These are phyloP conservation scores for Chytridiales sp. DNA, from an alignment of 371 early-diverging fungal species.

Conservation along the genomic window DNA sequence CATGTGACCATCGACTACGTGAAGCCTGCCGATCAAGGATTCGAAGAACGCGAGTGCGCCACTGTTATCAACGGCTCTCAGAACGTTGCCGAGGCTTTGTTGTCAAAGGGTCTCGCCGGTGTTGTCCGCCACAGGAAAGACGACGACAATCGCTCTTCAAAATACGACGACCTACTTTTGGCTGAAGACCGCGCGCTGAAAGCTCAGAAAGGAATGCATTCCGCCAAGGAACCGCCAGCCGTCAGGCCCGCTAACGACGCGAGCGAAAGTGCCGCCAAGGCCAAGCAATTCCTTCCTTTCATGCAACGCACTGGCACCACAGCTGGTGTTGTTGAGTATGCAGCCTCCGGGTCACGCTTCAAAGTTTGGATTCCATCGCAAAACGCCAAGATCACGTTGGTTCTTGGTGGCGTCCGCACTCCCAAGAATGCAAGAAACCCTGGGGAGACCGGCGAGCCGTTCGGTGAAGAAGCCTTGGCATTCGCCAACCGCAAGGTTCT, in stretches of 20 bases:
- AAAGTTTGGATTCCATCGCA: conserved; percentile 82
- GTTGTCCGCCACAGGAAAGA: conserved; percentile 83
- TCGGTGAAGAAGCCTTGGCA: conserved; percentile 79
- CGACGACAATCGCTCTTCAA: conserved; percentile 83
- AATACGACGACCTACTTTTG: conserved; percentile 79
- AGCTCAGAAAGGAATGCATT: conserved; percentile 72
- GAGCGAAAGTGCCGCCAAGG: conserved; percentile 70
- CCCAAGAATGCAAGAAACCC: conserved; percentile 71
- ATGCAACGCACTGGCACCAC: conserved; percentile 77
- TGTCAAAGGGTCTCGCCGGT: conserved; percentile 77
- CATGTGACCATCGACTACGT: conserved; percentile 82
- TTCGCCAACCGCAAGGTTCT: conserved; percentile 65
- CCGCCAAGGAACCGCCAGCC: conserved; percentile 72
- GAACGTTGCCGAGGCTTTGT: conserved; percentile 77
- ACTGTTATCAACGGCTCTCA: conserved; percentile 62
- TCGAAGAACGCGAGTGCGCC: conserved; percentile 85
- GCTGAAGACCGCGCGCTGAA: conserved; percentile 76
- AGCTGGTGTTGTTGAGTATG: conserved; percentile 81
- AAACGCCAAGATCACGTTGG: conserved; percentile 77
- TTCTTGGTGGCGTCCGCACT: conserved; percentile 66
- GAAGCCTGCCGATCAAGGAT: conserved; percentile 79
- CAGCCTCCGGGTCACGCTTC: conserved; percentile 81
- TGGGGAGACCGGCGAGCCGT: conserved; percentile 80
- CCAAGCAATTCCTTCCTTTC: conserved; percentile 80
- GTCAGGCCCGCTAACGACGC: conserved; percentile 55